A percentile compares a stretch with the other conserved stretches of the same genome.
phyloP scores from a whole-genome alignment of 768 basidiomycete genomes.

The Termitomyces sp. region DNA sequence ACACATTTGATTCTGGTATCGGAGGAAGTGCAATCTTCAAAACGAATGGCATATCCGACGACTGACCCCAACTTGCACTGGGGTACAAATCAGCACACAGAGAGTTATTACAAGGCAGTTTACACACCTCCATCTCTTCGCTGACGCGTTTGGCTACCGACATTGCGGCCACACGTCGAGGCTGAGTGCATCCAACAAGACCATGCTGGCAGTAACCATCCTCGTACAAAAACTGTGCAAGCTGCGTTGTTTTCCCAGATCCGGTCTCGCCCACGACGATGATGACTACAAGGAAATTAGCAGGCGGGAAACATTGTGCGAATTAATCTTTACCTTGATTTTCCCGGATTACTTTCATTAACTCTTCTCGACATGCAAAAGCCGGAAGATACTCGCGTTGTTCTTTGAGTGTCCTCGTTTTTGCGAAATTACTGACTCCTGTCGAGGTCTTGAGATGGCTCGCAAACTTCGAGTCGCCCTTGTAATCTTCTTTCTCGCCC shows the following conservation, averaged over 20 bases:
- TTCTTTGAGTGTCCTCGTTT: slow-evolving; percentile 79
- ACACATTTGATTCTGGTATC: slow-evolving; percentile 97
- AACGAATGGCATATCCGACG: slow-evolving; percentile 97
- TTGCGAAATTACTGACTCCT: slow-evolving; percentile 79
- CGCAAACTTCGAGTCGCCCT: slow-evolving; percentile 94
- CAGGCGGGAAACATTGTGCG: neutral
- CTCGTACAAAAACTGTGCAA: slow-evolving; percentile 93
- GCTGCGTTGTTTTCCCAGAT: slow-evolving; percentile 96
- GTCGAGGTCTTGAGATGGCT: slow-evolving; percentile 78
- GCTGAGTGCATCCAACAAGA: slow-evolving; percentile 95
- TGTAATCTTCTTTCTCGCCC: slow-evolving; percentile 67
- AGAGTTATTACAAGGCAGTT: neutral
- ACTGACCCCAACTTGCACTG: slow-evolving; percentile 85
- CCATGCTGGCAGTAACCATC: slow-evolving; percentile 92
- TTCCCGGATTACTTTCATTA: slow-evolving; percentile 83
- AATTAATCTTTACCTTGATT: slow-evolving; percentile 69
- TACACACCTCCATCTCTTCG: slow-evolving; percentile 92
- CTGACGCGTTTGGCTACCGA: slow-evolving; percentile 99
- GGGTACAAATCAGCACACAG: neutral
- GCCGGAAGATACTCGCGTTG: slow-evolving; percentile 97
- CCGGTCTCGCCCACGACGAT: slow-evolving; percentile 99
- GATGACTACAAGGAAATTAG: slow-evolving; percentile 48
- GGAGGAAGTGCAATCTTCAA: slow-evolving; percentile 93
- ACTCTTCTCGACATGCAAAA: slow-evolving; percentile 92
- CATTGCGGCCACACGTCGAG: slow-evolving; percentile 98